These are phyloP conservation scores for Mycena leptocephala DNA, from an alignment of 768 basidiomycete species.

Conservation along the genomic window DNA sequence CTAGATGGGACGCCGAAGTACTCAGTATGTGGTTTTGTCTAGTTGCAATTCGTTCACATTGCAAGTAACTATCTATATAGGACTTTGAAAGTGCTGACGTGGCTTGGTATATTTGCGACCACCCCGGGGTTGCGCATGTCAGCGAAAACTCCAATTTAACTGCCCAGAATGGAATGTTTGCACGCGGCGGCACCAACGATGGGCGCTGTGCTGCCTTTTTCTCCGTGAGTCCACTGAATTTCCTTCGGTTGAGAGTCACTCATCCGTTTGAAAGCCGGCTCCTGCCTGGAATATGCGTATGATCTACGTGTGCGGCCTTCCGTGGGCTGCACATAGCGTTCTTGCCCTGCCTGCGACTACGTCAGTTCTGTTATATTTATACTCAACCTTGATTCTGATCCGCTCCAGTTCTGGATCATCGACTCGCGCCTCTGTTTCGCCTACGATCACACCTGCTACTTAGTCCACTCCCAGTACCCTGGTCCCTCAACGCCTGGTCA, in stretches of 20 bases:
- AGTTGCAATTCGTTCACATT: neutral
- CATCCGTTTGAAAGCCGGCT: neutral
- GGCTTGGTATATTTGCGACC: neutral
- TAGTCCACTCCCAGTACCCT: neutral
- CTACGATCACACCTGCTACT: neutral
- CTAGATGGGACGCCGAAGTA: neutral
- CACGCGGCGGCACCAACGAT: neutral
- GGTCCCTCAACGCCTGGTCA: neutral
- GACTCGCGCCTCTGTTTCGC: neutral
- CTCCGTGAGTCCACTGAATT: neutral
- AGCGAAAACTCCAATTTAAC: neutral
- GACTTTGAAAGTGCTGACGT: neutral
- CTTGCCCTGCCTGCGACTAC: neutral
- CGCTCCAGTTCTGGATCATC: neutral
- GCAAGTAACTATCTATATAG: too few species aligned
- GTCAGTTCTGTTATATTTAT: neutral
- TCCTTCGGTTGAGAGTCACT: neutral
- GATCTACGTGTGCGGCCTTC: neutral
- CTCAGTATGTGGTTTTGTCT: neutral
- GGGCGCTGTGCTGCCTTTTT: neutral
- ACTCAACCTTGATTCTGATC: neutral
- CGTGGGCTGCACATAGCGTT: neutral
- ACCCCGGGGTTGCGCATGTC: neutral
- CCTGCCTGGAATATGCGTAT: neutral
- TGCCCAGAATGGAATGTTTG: neutral